Evolutionary conservation across 2,329 filamentous ascomycete genomes (phyloP).

Genomic region (Trichophyton rubrum): DNA sequence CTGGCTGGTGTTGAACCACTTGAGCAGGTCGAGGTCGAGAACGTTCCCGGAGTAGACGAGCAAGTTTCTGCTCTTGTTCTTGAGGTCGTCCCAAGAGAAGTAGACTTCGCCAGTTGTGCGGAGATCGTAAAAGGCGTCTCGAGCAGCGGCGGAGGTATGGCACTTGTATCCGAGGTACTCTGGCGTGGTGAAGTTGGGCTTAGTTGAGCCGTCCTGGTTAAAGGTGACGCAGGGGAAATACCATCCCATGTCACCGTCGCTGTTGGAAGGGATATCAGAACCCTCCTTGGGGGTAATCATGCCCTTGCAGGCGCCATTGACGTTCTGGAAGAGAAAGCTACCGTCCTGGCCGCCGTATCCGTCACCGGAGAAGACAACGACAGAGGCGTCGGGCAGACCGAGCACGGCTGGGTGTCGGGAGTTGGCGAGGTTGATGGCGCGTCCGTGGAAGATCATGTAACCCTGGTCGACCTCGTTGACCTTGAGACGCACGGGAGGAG

Average conservation of each 20-base stretch:
- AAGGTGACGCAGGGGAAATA: slow-evolving; percentile 90
- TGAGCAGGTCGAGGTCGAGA: slow-evolving; percentile 72
- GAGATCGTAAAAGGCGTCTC: slow-evolving; percentile 66
- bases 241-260: slow-evolving; percentile 68
- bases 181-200: slow-evolving; percentile 58
- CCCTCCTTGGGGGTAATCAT: slow-evolving; percentile 59
- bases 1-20: slow-evolving; percentile 78
- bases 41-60: slow-evolving; percentile 92
- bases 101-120: slow-evolving; percentile 70
- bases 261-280: slow-evolving; percentile 70
- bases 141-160: slow-evolving; percentile 60
- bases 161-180: slow-evolving; percentile 80
- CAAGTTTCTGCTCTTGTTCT: slow-evolving; percentile 76
- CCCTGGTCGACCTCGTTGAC: slow-evolving; percentile 68
- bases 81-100: slow-evolving; percentile 90
- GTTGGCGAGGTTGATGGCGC: slow-evolving; percentile 67
- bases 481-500: slow-evolving; percentile 57
- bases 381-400: slow-evolving; percentile 61
- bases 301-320: slow-evolving; percentile 91
- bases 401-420: slow-evolving; percentile 69
- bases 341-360: slow-evolving; percentile 82
- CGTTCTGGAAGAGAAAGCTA: slow-evolving; percentile 95
- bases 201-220: slow-evolving; percentile 81
- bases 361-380: slow-evolving; percentile 62
- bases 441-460: slow-evolving; percentile 94